Percentiles rank a stretch among this genome's conserved stretches.
Conservation (phyloP, 2,329 filamentous ascomycete species). For the Peltaster fructicola region DNA sequence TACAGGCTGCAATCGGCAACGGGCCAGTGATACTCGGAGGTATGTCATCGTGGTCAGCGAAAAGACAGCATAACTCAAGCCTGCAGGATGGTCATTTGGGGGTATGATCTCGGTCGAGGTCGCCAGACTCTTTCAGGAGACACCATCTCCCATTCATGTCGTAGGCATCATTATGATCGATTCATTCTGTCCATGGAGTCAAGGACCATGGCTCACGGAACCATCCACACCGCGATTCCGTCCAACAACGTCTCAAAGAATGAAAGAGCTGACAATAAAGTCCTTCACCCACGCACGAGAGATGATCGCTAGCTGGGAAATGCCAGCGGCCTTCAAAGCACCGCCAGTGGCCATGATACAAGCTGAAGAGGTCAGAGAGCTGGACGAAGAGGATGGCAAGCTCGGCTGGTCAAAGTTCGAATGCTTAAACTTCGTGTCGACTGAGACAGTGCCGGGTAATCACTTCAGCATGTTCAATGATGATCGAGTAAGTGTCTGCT, state of each 20-base stretch:
- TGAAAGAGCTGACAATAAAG: not conserved
- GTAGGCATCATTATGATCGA: conserved; percentile 2
- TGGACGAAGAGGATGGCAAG: not conserved
- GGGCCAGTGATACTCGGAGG: too few relatives aligned
- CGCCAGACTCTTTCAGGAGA: not conserved
- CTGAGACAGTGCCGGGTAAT: too few relatives aligned
- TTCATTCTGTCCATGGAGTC: not conserved
- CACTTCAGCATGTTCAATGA: too few relatives aligned
- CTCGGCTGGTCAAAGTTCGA: too few relatives aligned
- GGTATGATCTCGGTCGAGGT: not conserved
- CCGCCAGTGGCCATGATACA: conserved; percentile 1
- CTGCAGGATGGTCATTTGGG: too few relatives aligned
- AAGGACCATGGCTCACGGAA: too few relatives aligned
- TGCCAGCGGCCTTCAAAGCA: conserved; percentile 1
- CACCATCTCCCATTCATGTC: conserved; percentile 1
- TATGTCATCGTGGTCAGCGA: too few relatives aligned
- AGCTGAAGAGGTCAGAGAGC: not conserved
- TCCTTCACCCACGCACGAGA: not conserved
- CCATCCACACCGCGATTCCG: too few relatives aligned
- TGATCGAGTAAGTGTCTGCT: too few relatives aligned
- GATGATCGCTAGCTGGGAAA: conserved; percentile 1
- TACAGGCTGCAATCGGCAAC: too few relatives aligned
- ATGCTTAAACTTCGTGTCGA: too few relatives aligned
- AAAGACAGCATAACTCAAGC: too few relatives aligned
- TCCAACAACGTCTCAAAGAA: not conserved